Evolutionary conservation across 768 basidiomycete species (phyloP).

Genomic region (Boletus subcaerulescens): DNA sequence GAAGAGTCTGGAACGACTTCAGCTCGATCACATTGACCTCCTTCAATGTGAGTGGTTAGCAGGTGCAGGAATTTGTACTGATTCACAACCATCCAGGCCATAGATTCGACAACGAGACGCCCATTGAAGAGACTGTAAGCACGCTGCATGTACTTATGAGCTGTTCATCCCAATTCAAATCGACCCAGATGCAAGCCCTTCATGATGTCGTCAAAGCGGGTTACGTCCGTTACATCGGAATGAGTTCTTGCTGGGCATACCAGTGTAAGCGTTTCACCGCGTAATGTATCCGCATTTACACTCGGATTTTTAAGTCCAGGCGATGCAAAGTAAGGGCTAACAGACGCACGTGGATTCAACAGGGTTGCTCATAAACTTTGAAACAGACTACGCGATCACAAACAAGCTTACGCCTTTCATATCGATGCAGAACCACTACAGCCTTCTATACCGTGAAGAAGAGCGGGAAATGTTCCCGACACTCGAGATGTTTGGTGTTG

Average conservation of each 20-base stretch:
- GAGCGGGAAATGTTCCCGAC: constrained; percentile 59
- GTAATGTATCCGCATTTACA: background rate
- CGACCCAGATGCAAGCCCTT: constrained; percentile 42
- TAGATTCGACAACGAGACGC: constrained; percentile 50
- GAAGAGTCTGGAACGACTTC: constrained; percentile 39
- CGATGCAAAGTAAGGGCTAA: constrained; percentile 36
- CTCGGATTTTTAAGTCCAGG: constrained; percentile 29
- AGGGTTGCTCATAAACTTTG: background rate
- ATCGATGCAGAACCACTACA: constrained; percentile 65
- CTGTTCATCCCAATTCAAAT: background rate
- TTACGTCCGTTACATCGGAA: constrained; percentile 46
- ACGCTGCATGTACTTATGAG: background rate
- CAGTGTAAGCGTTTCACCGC: constrained; percentile 29
- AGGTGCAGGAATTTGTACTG: background rate
- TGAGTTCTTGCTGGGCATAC: constrained; percentile 41
- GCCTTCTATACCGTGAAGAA: constrained; percentile 57
- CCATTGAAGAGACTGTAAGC: constrained; percentile 43
- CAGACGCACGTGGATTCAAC: background rate
- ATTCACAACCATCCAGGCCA: constrained; percentile 32
- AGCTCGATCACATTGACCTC: constrained; percentile 56
- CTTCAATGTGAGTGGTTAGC: constrained; percentile 41
- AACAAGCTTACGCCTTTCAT: constrained; percentile 53
- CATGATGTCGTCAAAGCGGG: constrained; percentile 51
- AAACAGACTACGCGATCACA: constrained; percentile 38
- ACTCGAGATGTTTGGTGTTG: constrained; percentile 43